phyloP scores from a whole-genome alignment of 306 rosid genomes.

The Prunus kanzakura region DNA sequence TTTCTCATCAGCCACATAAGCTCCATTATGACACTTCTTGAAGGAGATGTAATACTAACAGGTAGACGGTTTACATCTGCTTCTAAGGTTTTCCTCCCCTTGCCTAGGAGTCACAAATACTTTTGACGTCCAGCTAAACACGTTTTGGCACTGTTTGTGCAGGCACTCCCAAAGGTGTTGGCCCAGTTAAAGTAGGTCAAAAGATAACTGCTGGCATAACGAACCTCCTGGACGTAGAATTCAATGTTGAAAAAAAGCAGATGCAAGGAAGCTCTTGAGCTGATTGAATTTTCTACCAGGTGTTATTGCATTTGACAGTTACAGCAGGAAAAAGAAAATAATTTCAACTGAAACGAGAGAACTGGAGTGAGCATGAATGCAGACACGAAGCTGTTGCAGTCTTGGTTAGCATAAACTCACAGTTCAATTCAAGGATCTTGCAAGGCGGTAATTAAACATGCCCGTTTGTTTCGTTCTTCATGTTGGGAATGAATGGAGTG shows the following conservation, averaged over 20 bases:
- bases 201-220: constrained; percentile 87
- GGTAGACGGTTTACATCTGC: constrained; percentile 37
- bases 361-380: neutral
- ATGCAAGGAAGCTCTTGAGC: constrained; percentile 19
- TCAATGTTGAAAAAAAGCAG: constrained; percentile 60
- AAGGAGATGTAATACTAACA: constrained; percentile 93
- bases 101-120: neutral
- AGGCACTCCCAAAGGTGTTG: constrained; percentile 97
- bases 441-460: neutral
- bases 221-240: constrained; percentile 61
- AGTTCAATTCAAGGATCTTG: neutral
- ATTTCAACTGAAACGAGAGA: neutral
- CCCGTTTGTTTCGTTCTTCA: neutral
- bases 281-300: neutral
- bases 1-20: constrained; percentile 88
- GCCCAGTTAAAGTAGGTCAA: constrained; percentile 89
- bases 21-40: constrained; percentile 77
- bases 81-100: neutral
- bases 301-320: neutral
- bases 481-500: neutral
- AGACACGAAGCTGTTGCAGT: neutral
- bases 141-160: constrained; percentile 30
- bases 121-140: neutral
- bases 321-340: neutral
- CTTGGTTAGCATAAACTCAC: neutral